Base-by-base conservation (phyloP, 2,329 filamentous ascomycete genomes). In the Proliferodiscus dingleyae region DNA sequence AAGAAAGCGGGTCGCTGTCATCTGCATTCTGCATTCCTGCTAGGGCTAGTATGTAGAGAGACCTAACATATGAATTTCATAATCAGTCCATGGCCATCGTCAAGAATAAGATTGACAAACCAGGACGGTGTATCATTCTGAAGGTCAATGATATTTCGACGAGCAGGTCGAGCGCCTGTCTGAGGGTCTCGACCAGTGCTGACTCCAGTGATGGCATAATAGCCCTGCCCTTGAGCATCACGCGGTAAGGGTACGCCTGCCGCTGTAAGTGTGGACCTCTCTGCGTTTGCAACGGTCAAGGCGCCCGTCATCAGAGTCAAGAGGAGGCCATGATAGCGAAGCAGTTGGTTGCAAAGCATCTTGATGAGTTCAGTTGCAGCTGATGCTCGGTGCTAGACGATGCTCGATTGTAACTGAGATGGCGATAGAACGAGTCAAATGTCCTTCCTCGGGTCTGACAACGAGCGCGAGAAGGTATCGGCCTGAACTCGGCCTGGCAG, bases 41-140 rank as follows among this genome's bases (percentile, higher is more conserved):
- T n/a, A 58, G 30, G 15, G 49, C 52, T 44, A 52, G 48, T 7
- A 58, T 49, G 15, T 51, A 56, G 7, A 56, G 40, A 9, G 50
- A 48, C 45, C 52, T 55, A 32, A 24, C 26, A 18, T 16, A 19
- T 11, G 7, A 34, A 28, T n/a, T 9, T 34, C 15, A 39, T 7
- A 28, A 22, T 47, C n/a, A 36, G 33, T 19, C 37, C 18, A 30
- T 23, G 16, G 18, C 19, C 15, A 34, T 5, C 5, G 11, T 18
- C 9, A 22, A 18, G 4, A 6, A 18, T 2, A 5, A 16, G 29
- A 8, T 34, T 24, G 22, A 34, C 29, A 15, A 29, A 52, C 41
- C 39, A 54, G 30, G 37, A 21, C 18, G 43, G 30, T 10, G 26
- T 15, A 37, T 51, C 41, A 7, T 49, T 44, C 29, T 50, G 44